Evolutionary conservation across 2,329 filamentous ascomycete species (phyloP).

Genomic region (Neofusicoccum kwambonambiense): DNA sequence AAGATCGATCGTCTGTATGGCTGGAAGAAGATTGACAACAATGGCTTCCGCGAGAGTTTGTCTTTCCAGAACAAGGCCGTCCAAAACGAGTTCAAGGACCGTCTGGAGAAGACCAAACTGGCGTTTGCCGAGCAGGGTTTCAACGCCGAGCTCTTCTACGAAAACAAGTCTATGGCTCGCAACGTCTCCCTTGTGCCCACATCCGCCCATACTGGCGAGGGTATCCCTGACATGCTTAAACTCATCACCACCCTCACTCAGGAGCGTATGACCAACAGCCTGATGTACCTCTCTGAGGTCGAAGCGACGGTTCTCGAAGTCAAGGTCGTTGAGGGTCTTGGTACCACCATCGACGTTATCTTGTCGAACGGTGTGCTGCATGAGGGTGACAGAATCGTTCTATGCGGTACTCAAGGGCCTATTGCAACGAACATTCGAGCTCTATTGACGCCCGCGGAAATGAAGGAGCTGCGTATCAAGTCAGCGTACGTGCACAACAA

Average conservation of each 20-base stretch:
- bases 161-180: constrained; percentile 96
- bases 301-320: constrained; percentile 98
- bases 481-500: constrained; percentile 98
- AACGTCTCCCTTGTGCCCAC: constrained; percentile 96
- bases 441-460: constrained; percentile 84
- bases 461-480: constrained; percentile 93
- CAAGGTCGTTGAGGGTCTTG: constrained; percentile 97
- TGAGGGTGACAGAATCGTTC: constrained; percentile 90
- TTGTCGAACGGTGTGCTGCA: constrained; percentile 91
- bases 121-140: constrained; percentile 96
- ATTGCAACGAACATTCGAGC: constrained; percentile 96
- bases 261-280: constrained; percentile 92
- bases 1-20: constrained; percentile 99
- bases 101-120: constrained; percentile 86
- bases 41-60: constrained; percentile 93
- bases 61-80: constrained; percentile 87
- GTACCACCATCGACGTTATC: constrained; percentile 97
- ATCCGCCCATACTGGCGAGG: constrained; percentile 97
- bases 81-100: constrained; percentile 89
- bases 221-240: constrained; percentile 98
- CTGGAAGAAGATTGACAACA: constrained; percentile 99
- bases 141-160: constrained; percentile 94
- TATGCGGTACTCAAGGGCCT: constrained; percentile 94
- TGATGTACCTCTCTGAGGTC: constrained; percentile 98
- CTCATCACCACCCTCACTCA: constrained; percentile 89